Base-by-base conservation (phyloP, 306 rosid species). In the Argentina anserina region DNA sequence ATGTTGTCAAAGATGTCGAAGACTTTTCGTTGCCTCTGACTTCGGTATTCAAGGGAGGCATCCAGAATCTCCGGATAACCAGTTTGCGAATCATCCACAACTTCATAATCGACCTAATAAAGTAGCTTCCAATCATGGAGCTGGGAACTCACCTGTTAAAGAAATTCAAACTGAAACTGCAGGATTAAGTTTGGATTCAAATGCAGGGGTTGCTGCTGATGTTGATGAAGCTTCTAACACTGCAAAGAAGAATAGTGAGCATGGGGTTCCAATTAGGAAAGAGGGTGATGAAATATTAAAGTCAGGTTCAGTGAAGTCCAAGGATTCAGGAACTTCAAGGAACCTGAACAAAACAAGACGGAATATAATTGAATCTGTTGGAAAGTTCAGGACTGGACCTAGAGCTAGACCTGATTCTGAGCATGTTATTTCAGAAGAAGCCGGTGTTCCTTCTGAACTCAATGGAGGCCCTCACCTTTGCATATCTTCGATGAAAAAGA, bases 1-100 rank as follows among this genome's bases (percentile, higher is more conserved):
- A 47, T 78, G 69, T 0, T 93, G 98, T 80, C 89, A 81, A 56
- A 86, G 58, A 49, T 93, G 98, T 79, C 71, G 71, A 11, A 79
- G 72, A 47, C 13, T 47, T 53, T 89, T 87, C 26, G 60, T 72
- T 69, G 91, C 98, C 42, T 72, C 1, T 67, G 93, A 86, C 61
- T 9, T 78, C 67, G 87, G 85, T 59, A 67, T 29, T 29, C 83
- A 36, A 71, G 71, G 17, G 59, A 78, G 26, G 14, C 71, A 85
- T 25, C 50, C 81, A 42, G 77, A 77, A 67, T 69, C 61, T 52
- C 41, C 34, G 9, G 17, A 78, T 71, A 53, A 73, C 23, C 41
- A 83, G 36, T 78, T 53, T 67, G 67, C 71, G 26, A 77, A 77
- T 29, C 70, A 25, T 25, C 74, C 78, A 47, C 73, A 58, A 47